Conservation (phyloP, 352 stramenopile genomes). For the Phytophthora citrophthora region DNA sequence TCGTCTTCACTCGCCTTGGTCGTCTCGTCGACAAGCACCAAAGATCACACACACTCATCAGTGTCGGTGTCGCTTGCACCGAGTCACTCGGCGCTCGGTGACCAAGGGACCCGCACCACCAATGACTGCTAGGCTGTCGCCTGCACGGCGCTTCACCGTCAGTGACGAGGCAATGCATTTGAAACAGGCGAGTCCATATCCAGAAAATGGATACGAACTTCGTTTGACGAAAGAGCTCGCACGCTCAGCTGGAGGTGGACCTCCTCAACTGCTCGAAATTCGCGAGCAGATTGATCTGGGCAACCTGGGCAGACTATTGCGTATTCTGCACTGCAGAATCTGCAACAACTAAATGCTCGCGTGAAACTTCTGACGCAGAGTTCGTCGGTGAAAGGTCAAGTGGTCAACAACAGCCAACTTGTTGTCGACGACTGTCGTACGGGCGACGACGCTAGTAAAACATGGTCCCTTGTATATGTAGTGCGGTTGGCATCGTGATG, state of each 20-base stretch:
- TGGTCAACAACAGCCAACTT: background rate
- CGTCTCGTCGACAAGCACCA: slow-evolving; percentile 9
- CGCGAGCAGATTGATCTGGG: too few relatives aligned
- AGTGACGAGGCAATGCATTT: slow-evolving; percentile 14
- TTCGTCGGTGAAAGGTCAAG: too few relatives aligned
- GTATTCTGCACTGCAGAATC: too few relatives aligned
- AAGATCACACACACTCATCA: slow-evolving; percentile 20
- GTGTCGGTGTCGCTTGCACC: slow-evolving; percentile 5
- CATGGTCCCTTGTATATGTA: background rate
- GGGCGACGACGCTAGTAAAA: background rate
- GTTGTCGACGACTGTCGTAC: background rate
- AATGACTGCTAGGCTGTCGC: slow-evolving; percentile 12
- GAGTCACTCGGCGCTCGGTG: slow-evolving; percentile 1
- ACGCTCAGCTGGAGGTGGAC: background rate
- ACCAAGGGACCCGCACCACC: slow-evolving; percentile 9
- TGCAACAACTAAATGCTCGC: too few relatives aligned
- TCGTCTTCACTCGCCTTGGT: slow-evolving; percentile 4
- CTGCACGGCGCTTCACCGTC: slow-evolving; percentile 8
- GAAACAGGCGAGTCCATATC: background rate
- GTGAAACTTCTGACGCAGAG: too few relatives aligned
- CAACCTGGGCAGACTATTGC: too few relatives aligned
- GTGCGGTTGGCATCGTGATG: background rate
- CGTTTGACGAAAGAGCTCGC: background rate
- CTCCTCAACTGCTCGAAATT: too few relatives aligned
- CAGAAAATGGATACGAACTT: background rate